Percentiles rank a stretch among this genome's conserved stretches.
Evolutionary conservation across 148 eudicot species (phyloP).

Genomic region (Nepenthes gracilis): DNA sequence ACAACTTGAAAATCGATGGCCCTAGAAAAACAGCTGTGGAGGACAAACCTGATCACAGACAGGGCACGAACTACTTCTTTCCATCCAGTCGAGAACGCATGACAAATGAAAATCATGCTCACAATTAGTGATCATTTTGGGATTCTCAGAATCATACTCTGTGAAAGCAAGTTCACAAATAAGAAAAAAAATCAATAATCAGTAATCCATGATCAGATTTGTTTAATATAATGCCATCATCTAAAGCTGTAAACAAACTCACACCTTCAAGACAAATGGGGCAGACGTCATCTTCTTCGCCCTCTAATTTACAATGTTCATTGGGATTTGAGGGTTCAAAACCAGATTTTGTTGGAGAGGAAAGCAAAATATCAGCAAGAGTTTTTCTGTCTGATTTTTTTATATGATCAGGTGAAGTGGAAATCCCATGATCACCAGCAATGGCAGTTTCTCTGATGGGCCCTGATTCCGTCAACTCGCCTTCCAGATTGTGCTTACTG

Average conservation of each 20-base stretch:
- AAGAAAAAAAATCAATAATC: background rate
- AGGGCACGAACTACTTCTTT: slow-evolving; percentile 88
- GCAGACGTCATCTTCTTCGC: slow-evolving; percentile 74
- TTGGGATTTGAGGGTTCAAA: slow-evolving; percentile 30
- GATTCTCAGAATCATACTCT: slow-evolving; percentile 76
- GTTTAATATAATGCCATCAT: background rate
- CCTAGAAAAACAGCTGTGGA: background rate
- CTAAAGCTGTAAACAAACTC: background rate
- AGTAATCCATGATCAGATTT: background rate
- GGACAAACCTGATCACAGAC: slow-evolving; percentile 71
- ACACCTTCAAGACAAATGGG: slow-evolving; percentile 94
- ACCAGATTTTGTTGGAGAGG: slow-evolving; percentile 53
- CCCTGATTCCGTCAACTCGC: slow-evolving; percentile 20
- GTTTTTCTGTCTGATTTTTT: slow-evolving; percentile 27
- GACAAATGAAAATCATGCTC: slow-evolving; percentile 88
- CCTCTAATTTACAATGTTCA: slow-evolving; percentile 15
- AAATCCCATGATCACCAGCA: slow-evolving; percentile 18
- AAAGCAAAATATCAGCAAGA: slow-evolving; percentile 33
- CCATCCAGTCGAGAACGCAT: slow-evolving; percentile 98
- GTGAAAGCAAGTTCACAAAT: slow-evolving; percentile 11
- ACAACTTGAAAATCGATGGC: background rate
- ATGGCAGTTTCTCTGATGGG: slow-evolving; percentile 14
- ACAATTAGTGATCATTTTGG: slow-evolving; percentile 59
- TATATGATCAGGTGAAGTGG: slow-evolving; percentile 15
- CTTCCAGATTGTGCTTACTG: slow-evolving; percentile 10